These are phyloP conservation scores for Plasmodium gaboni DNA, from an alignment of 169 alveolate species.

Conservation along the genomic window DNA sequence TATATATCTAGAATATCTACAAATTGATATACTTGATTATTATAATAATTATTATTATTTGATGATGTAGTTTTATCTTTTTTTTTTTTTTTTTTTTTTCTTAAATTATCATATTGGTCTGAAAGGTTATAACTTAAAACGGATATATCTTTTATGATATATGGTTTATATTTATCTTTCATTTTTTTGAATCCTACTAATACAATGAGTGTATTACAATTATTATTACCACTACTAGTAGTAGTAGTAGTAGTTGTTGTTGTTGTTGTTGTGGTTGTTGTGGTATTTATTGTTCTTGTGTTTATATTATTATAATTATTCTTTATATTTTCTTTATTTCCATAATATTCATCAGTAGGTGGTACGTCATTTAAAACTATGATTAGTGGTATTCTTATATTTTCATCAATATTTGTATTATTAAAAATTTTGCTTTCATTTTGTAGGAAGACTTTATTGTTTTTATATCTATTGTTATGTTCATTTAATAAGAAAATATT, in stretches of 20 bases:
- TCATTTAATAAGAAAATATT: no score
- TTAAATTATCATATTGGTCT: background rate
- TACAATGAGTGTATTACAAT: slow-evolving; percentile 35
- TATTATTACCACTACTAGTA: background rate
- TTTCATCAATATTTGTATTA: background rate
- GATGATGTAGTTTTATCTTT: background rate
- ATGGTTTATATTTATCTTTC: slow-evolving; percentile 56
- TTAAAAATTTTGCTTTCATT: background rate
- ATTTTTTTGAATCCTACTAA: slow-evolving; percentile 49
- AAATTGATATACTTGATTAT: slow-evolving; percentile 19
- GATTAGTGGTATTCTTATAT: slow-evolving; percentile 33
- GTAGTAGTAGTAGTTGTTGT: background rate
- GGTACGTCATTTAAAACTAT: slow-evolving; percentile 24
- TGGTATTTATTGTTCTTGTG: background rate
- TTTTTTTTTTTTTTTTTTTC: slow-evolving; percentile 1
- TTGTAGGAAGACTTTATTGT: background rate
- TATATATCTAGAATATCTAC: slow-evolving; percentile 42
- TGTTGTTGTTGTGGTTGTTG: background rate
- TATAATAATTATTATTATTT: slow-evolving; percentile 6
- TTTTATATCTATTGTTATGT: slow-evolving; percentile 4
- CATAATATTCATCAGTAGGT: background rate
- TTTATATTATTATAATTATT: background rate
- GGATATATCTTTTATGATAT: slow-evolving; percentile 41
- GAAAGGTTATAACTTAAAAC: slow-evolving; percentile 9
- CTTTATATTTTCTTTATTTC: background rate